Conservation (phyloP, 2,329 filamentous ascomycete species). For the Gaeumannomyces tritici region DNA sequence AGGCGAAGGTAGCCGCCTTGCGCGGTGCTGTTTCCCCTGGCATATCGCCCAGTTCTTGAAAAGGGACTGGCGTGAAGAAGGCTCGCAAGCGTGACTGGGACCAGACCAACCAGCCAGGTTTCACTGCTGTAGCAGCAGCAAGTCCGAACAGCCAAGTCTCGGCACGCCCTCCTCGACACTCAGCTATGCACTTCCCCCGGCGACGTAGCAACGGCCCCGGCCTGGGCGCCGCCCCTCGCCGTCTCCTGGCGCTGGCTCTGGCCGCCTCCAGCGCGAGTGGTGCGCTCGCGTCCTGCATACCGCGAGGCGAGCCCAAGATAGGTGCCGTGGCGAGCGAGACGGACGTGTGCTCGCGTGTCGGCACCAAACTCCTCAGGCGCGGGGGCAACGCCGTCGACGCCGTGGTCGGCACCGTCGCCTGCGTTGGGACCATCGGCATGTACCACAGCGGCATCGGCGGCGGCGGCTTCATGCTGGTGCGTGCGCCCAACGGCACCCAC, state of each 20-base stretch:
- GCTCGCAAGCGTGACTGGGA: background rate
- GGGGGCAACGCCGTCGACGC: slow-evolving; percentile 62
- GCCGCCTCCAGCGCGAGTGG: too few species aligned
- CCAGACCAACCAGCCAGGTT: too few species aligned
- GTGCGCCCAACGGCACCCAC: slow-evolving; percentile 53
- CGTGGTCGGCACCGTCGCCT: slow-evolving; percentile 53
- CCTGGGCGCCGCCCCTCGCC: too few species aligned
- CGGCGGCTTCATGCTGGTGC: slow-evolving; percentile 71
- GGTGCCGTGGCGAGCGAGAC: slow-evolving; percentile 56
- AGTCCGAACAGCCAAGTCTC: background rate
- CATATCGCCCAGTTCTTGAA: background rate
- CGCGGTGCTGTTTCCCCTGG: background rate
- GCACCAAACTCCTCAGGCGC: slow-evolving; percentile 42
- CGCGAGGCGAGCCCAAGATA: slow-evolving; percentile 13
- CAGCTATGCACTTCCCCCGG: background rate
- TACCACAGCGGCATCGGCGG: slow-evolving; percentile 65
- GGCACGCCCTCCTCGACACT: background rate
- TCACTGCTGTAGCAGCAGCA: too few species aligned
- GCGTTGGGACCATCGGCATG: slow-evolving; percentile 54
- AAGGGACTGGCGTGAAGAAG: background rate
- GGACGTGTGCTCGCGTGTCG: slow-evolving; percentile 48
- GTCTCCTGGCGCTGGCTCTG: background rate
- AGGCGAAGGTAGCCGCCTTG: background rate
- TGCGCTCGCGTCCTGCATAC: background rate
- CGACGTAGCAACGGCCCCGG: background rate